Evolutionary conservation across 1,284 basidiomycete species (phyloP), one percentile per base, ranked within the genome.

Genomic region (Coriolopsis trogii): DNA sequence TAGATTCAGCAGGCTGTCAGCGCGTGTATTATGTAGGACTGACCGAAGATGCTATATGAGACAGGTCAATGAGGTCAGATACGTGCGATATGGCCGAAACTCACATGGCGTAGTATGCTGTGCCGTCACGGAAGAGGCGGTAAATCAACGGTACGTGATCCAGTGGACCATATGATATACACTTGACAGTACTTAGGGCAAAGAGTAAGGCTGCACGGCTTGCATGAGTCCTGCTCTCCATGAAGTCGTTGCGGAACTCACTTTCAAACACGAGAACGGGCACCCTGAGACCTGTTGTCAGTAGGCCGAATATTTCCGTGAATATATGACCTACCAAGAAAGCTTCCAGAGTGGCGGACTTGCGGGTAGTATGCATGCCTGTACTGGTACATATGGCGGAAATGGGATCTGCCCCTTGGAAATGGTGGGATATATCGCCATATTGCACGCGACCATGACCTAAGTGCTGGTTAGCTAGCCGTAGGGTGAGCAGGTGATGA

Each of bases 181-280:
- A 59, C 34, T 59, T 59, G 46, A 28, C 29, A 6, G 49, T 21
- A 30, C 54, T 59, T 31, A 59, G 55, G 24, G 18, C 33, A 28
- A 59, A 59, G 7, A 59, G 26, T n/a, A 56, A n/a, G 12, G 52
- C 58, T 59, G 29, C 3, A 18, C 23, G 10, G 5, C 12, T 4
- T n/a, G 6, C 23, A 13, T 28, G n/a, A 24, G 10, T 3, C 2
- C 26, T 16, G 3, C 5, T 13, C 6, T 12, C 28, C 8, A 43
- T 13, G 12, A 33, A 12, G 15, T 0, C 15, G 13, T 1, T 3
- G 28, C 2, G 5, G 7, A 15, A 26, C 52, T 29, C 16, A 56
- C 58, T 52, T n/a, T 59, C 58, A 10, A 59, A 59, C 3, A 28
- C 18, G 4, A 56, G 40, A 9, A 59, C 29, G n/a, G 58, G 58